These are phyloP conservation scores for Cardamine chenopodiifolia DNA, from an alignment of 345 rosid species.

Conservation along the genomic window DNA sequence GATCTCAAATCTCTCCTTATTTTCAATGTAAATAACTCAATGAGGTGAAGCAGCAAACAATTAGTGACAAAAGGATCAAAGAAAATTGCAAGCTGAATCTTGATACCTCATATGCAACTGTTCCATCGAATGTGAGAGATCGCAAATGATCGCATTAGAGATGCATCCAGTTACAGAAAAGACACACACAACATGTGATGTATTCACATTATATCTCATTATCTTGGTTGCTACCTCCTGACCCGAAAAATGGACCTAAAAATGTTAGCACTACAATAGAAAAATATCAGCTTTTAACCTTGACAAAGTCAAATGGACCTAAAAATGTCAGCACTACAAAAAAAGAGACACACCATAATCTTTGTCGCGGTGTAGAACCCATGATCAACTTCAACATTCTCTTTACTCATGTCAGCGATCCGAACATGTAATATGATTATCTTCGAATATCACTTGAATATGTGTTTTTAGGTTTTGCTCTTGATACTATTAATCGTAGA, in stretches of 20 bases:
- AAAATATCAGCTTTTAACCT: neutral
- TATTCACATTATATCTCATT: constrained; percentile 54
- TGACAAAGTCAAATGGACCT: neutral
- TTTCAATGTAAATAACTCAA: neutral
- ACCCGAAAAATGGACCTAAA: too few relatives aligned
- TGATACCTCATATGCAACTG: constrained; percentile 79
- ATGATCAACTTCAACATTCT: constrained; percentile 1
- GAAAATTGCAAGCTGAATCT: neutral
- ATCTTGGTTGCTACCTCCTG: constrained; percentile 76
- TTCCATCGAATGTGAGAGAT: constrained; percentile 69
- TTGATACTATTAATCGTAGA: too few relatives aligned
- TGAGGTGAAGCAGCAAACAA: constrained; percentile 14
- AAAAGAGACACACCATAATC: neutral
- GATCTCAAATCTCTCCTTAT: constrained; percentile 80
- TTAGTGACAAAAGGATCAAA: neutral
- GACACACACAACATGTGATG: constrained; percentile 75
- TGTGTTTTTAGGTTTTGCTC: too few relatives aligned
- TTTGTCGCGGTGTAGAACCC: neutral
- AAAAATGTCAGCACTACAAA: neutral
- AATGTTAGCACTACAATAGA: too few relatives aligned
- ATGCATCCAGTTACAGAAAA: constrained; percentile 90
- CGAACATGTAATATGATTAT: too few relatives aligned
- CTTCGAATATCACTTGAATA: too few relatives aligned
- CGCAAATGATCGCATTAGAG: constrained; percentile 75
- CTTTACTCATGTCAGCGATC: neutral